Conservation (phyloP, 139 green algal genomes). For the Chlamydomonas sp. region DNA sequence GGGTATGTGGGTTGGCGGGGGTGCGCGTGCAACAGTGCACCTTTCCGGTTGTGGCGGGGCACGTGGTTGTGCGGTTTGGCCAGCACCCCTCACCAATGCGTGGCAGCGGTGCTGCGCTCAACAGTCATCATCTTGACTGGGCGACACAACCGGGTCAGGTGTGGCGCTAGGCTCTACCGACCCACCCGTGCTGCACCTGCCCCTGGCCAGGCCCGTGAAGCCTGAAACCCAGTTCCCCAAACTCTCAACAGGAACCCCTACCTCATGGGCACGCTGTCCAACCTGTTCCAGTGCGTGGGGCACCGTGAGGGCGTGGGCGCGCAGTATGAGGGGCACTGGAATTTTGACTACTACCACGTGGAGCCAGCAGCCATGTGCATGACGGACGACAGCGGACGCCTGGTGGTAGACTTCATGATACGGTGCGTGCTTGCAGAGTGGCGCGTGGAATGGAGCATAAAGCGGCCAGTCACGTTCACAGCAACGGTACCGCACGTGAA, state of each 20-base stretch:
- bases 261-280: conserved; percentile 29
- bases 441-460: too few species aligned
- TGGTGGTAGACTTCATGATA: conserved; percentile 33
- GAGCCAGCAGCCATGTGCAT: conserved; percentile 19
- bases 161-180: neutral
- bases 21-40: too few species aligned
- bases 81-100: too few species aligned
- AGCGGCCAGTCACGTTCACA: too few species aligned
- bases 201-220: neutral
- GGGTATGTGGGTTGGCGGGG: neutral
- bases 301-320: conserved; percentile 14
- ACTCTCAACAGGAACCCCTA: conserved; percentile 8
- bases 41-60: too few species aligned
- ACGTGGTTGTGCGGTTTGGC: too few species aligned
- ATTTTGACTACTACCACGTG: conserved; percentile 38
- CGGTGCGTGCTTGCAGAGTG: neutral
- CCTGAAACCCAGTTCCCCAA: neutral
- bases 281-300: conserved; percentile 24
- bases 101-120: too few species aligned
- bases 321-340: conserved; percentile 29
- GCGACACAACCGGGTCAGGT: too few species aligned
- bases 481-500: too few species aligned
- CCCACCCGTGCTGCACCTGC: neutral
- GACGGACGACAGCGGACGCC: neutral
- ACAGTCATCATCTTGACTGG: too few species aligned